Evolutionary conservation across 1,284 basidiomycete genomes (phyloP).

Genomic region (Puccinia polysora): DNA sequence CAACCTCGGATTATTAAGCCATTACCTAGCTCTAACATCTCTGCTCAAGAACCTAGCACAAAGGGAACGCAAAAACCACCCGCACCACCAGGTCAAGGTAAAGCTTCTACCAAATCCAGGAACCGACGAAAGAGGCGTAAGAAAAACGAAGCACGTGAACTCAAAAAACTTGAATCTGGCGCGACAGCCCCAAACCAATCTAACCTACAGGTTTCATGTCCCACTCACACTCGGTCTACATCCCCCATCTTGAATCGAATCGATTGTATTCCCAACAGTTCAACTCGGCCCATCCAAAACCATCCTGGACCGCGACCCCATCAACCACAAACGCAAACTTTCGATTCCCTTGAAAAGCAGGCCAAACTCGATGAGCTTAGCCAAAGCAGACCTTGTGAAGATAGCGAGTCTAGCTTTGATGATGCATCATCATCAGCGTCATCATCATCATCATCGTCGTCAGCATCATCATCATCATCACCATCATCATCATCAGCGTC

Average conservation of each 20-base stretch:
- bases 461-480: too few species aligned
- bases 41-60: not conserved
- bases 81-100: slow-evolving; percentile 29
- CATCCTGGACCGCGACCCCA: not conserved
- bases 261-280: too few species aligned
- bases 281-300: not conserved
- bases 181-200: not conserved
- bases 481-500: too few species aligned
- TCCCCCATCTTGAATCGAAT: too few species aligned
- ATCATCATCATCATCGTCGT: not conserved
- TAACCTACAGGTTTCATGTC: not conserved
- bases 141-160: not conserved
- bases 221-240: too few species aligned
- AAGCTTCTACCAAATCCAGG: slow-evolving; percentile 21
- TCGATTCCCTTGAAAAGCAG: not conserved
- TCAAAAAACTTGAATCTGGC: not conserved
- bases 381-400: not conserved
- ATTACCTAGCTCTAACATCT: too few species aligned
- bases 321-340: not conserved
- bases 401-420: too few species aligned
- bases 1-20: too few species aligned
- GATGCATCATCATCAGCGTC: not conserved
- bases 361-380: not conserved
- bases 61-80: not conserved
- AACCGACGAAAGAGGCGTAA: slow-evolving; percentile 23